Base-by-base conservation (phyloP, 345 rosid genomes). In the Streptanthus diversifolius region DNA sequence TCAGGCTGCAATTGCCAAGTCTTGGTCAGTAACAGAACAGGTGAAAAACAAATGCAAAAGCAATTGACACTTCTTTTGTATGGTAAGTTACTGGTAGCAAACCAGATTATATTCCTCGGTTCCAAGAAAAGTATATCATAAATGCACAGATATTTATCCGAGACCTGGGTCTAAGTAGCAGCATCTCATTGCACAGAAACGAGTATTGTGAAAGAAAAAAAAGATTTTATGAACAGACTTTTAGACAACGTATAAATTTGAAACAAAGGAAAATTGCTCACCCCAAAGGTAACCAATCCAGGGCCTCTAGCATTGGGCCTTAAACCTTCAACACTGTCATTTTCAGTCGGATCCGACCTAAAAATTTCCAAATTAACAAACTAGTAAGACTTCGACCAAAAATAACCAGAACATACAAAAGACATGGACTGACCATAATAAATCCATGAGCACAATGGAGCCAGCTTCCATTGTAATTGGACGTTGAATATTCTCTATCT, bases 401-500 rank as follows among this genome's bases (percentile, higher is more conserved):
- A 35, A 7, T 29, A 37, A 68, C 15, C 27, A 43, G 27, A 59
- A 17, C 67, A 64, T 55, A 35, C 5, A 39, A 66, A 54, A 37
- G 54, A 53, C 48, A 59, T 27, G 66, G 68, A 82, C 92, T 75
- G 44, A 87, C 97, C 97, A 91, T 70, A 91, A 81, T 45, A 91
- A 78, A 84, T 91, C 97, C 97, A 91, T 91, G 21, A 91, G 93
- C 56, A 91, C 91, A 48, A 91, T 89, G 57, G 96, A 91, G 45
- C 96, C 97, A 14, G 93, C 97, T 77, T 91, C 97, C 97, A 91
- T 91, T 55, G 93, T 85, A 43, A 91, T 91, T 55, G 97, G 97
- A 70, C 97, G 97, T 67, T 87, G 96, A 72, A 91, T 82, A 80
- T 77, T 89, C 71, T 89, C 95, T 64, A 91, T 91, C 81, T 91